These are phyloP conservation scores for Bipolaris sorokiniana DNA, from an alignment of 2,329 filamentous ascomycete species.

Conservation along the genomic window DNA sequence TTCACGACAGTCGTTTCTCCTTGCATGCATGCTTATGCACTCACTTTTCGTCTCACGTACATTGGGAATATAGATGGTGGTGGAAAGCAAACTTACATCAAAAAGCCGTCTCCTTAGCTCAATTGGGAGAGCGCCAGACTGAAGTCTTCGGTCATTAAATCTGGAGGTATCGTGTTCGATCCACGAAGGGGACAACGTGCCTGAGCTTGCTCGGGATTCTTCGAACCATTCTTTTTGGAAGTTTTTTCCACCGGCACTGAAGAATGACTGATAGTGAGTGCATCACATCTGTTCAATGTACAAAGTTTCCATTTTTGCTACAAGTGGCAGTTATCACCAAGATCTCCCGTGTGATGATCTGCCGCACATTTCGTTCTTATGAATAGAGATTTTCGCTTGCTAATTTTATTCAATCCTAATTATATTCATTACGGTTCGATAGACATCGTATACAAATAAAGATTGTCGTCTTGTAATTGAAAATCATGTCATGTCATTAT, in stretches of 20 bases:
- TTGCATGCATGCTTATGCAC: not conserved
- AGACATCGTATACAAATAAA: too few relatives aligned
- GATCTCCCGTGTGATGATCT: too few relatives aligned
- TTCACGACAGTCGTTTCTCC: not conserved
- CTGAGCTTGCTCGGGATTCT: slow-evolving; percentile 15
- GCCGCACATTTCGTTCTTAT: too few relatives aligned
- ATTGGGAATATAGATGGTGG: not conserved
- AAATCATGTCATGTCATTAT: too few relatives aligned
- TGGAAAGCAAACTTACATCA: not conserved
- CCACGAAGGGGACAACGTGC: slow-evolving; percentile 38
- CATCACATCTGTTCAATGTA: not conserved
- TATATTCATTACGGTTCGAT: too few relatives aligned
- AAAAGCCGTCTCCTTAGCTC: slow-evolving; percentile 36
- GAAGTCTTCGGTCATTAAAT: slow-evolving; percentile 41
- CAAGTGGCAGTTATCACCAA: too few relatives aligned
- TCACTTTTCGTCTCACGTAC: too few relatives aligned
- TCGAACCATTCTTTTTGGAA: slow-evolving; percentile 20
- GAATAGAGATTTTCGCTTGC: too few relatives aligned
- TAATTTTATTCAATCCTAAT: too few relatives aligned
- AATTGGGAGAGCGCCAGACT: slow-evolving; percentile 43
- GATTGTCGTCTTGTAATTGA: too few relatives aligned
- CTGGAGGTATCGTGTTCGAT: slow-evolving; percentile 43
- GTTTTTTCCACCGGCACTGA: not conserved
- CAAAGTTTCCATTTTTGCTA: not conserved
- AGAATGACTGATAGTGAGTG: not conserved